Evolutionary conservation across 2,329 filamentous ascomycete genomes (phyloP).

Genomic region (Cercospora canescens): DNA sequence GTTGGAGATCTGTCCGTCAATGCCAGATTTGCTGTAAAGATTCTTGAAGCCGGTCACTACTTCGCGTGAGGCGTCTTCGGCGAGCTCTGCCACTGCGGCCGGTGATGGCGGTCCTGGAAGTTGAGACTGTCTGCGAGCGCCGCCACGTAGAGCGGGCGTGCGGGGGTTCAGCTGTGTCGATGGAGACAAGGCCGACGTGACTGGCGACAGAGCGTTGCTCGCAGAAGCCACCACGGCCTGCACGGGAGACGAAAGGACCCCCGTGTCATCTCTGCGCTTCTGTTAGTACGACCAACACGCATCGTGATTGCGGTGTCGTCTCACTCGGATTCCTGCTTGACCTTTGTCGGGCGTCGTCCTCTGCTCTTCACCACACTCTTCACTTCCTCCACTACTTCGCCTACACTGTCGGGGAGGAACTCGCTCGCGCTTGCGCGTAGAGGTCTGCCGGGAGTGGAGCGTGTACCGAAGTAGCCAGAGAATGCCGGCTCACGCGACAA

Average conservation of each 20-base stretch:
- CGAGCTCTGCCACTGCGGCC: constrained; percentile 70
- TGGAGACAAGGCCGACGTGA: constrained; percentile 21
- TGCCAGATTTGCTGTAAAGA: constrained; percentile 64
- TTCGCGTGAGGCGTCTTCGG: constrained; percentile 69
- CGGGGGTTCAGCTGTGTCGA: constrained; percentile 29
- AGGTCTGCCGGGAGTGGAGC: constrained; percentile 55
- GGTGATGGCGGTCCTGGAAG: constrained; percentile 70
- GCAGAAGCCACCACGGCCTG: constrained; percentile 14
- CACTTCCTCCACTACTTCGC: constrained; percentile 27
- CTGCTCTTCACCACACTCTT: constrained; percentile 33
- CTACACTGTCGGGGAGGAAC: constrained; percentile 24
- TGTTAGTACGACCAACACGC: constrained; percentile 6
- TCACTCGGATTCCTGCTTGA: constrained; percentile 39
- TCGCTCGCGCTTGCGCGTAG: constrained; percentile 26
- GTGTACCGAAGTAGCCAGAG: constrained; percentile 68
- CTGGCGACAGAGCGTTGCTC: constrained; percentile 18
- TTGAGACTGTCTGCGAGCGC: constrained; percentile 22
- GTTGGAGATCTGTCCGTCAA: constrained; percentile 64
- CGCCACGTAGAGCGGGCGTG: constrained; percentile 26
- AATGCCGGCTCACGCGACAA: constrained; percentile 66
- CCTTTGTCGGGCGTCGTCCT: constrained; percentile 33
- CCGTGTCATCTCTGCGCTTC: constrained; percentile 23
- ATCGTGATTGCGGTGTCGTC: constrained; percentile 6
- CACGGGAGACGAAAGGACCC: constrained; percentile 20
- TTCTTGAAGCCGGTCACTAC: constrained; percentile 66